Base-by-base conservation (phyloP, 352 stramenopile genomes). In the Thraustochytrium sp. region DNA sequence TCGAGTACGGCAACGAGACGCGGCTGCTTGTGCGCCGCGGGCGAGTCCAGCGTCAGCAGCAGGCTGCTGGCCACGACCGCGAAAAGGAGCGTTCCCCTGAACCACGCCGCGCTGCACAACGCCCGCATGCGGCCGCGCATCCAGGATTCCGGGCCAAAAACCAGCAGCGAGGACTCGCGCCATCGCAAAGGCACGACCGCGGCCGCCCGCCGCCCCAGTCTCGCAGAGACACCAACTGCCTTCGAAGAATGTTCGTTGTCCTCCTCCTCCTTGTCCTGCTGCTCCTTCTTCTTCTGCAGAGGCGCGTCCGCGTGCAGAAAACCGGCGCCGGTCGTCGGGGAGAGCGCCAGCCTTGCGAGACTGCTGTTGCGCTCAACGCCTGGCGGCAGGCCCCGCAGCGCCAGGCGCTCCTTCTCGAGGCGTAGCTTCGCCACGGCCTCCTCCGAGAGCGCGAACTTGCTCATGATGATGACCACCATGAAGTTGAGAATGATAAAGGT, bases 361-460 rank as follows among this genome's bases (percentile, higher is more conserved):
- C 44, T 75, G 62, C 0, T 36, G 2, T 61, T 1, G 16, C 46
- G 54, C 29, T 61, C 65, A n/a, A n/a, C n/a, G n/a, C n/a, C 26
- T 77, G n/a, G 31, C 31, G 65, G 9, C 4, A 82, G 8, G 18
- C 51, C 53, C 9, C 23, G 38, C 11, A 61, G 40, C 4, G 16
- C 73, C 16, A 13, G 1, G 1, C 26, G 4, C 23, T 82, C 53
- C 36, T 26, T 61, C 9, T 65, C 74, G 4, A 16, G 13, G 0
- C 53, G 51, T 23, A 74, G 16, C 23, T 37, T 8, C 21, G n/a
- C 16, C 8, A 73, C 87, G 76, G 93, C 91, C 49, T 95, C 91
- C 54, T 92, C 90, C 80, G 93, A 94, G 89, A 94, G 91, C 2
- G 89, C 90, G 36, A 95, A 95, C 73, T 93, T 92, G 21, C 89